Conservation (phyloP, 345 rosid genomes). For the Conringia planisiliqua region DNA sequence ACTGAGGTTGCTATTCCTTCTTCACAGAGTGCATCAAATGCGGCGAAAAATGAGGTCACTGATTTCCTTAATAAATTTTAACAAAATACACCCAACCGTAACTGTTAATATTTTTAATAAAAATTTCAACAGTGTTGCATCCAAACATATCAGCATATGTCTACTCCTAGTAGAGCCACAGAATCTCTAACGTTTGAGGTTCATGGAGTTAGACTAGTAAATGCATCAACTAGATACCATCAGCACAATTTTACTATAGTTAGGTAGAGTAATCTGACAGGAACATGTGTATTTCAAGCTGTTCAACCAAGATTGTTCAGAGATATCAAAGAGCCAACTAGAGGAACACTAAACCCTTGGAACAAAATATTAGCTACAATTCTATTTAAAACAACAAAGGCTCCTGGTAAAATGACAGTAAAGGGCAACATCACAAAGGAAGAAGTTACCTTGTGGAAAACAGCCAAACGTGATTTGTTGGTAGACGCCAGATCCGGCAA, state of each 20-base stretch:
- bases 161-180: background rate
- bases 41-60: constrained; percentile 70
- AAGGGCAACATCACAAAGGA: background rate
- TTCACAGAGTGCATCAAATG: constrained; percentile 86
- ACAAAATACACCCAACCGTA: constrained; percentile 16
- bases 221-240: background rate
- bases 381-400: background rate
- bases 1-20: constrained; percentile 93
- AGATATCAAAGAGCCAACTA: background rate
- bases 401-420: background rate
- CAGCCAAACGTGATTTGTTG: constrained; percentile 92
- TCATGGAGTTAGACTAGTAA: background rate
- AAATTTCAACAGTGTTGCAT: background rate
- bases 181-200: background rate
- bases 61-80: constrained; percentile 64
- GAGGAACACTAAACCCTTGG: background rate
- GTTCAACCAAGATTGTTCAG: background rate
- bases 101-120: background rate
- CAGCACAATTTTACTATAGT: background rate
- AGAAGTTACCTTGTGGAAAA: constrained; percentile 76
- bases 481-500: constrained; percentile 87
- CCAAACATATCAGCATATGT: constrained; percentile 5
- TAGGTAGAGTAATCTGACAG: background rate
- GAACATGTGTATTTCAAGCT: background rate
- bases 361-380: background rate